Evolutionary conservation across 129 eudicot species (phyloP).

Genomic region (Tanacetum coccineum): DNA sequence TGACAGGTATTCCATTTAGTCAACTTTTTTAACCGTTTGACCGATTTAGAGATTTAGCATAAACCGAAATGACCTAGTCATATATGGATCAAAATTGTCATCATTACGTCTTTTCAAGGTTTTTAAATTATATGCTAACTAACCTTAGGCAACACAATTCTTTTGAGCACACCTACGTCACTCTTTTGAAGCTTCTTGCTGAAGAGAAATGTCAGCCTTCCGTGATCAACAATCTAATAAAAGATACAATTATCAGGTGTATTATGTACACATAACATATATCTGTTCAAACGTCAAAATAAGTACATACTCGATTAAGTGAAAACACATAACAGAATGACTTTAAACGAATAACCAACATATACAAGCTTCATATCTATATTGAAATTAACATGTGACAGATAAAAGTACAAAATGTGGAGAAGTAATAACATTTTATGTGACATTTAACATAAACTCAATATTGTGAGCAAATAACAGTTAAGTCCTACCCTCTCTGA

Average conservation of each 20-base stretch:
- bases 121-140: neutral
- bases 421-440: neutral
- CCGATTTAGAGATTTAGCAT: neutral
- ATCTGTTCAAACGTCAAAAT: neutral
- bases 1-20: neutral
- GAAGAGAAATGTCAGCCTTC: conserved; percentile 64
- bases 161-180: conserved; percentile 66
- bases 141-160: conserved; percentile 95
- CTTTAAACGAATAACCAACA: conserved; percentile 1
- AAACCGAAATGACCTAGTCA: neutral
- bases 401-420: neutral
- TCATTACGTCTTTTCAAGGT: neutral
- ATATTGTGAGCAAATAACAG: neutral
- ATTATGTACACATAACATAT: neutral
- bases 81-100: neutral
- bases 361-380: neutral
- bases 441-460: neutral
- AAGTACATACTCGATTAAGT: neutral
- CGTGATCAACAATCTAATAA: conserved; percentile 47
- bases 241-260: neutral
- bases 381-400: neutral
- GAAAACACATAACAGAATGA: neutral
- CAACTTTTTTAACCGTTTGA: neutral
- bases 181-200: conserved; percentile 85
- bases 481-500: too few relatives aligned